Conservation (phyloP, 306 rosid species). For the Pachyrhizus erosus region DNA sequence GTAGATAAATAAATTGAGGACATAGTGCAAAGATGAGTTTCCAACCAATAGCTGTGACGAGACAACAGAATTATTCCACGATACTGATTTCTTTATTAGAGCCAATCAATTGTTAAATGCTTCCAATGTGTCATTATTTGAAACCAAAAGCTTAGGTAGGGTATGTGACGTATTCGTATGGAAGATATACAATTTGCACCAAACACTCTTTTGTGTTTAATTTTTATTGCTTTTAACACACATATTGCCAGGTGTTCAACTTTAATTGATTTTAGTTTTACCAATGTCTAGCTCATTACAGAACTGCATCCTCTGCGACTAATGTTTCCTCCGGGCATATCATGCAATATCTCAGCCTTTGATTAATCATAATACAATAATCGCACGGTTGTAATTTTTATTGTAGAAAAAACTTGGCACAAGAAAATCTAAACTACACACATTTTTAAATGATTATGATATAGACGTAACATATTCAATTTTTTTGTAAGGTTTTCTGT, state of each 20-base stretch:
- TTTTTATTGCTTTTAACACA: slow-evolving; percentile 27
- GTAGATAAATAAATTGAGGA: slow-evolving; percentile 2
- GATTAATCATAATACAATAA: no score
- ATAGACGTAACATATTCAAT: no score
- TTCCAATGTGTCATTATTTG: neutral
- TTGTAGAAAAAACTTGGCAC: no score
- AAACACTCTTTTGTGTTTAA: slow-evolving; percentile 3
- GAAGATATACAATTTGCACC: neutral
- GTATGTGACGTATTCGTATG: neutral
- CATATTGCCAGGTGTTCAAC: neutral
- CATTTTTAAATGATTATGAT: no score
- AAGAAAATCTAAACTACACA: no score
- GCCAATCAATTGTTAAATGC: slow-evolving; percentile 16
- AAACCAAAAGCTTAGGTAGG: neutral
- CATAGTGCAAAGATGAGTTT: slow-evolving; percentile 27
- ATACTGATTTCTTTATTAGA: neutral
- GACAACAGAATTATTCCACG: slow-evolving; percentile 32
- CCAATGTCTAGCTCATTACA: neutral
- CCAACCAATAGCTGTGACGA: slow-evolving; percentile 14
- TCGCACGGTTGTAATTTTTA: no score
- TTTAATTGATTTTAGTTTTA: neutral
- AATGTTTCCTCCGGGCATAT: no score
- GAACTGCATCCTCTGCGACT: no score
- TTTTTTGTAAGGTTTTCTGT: no score
- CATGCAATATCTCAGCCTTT: no score